These are phyloP conservation scores for Sporisorium reilianum DNA, from an alignment of 1,284 basidiomycete genomes.

Conservation along the genomic window DNA sequence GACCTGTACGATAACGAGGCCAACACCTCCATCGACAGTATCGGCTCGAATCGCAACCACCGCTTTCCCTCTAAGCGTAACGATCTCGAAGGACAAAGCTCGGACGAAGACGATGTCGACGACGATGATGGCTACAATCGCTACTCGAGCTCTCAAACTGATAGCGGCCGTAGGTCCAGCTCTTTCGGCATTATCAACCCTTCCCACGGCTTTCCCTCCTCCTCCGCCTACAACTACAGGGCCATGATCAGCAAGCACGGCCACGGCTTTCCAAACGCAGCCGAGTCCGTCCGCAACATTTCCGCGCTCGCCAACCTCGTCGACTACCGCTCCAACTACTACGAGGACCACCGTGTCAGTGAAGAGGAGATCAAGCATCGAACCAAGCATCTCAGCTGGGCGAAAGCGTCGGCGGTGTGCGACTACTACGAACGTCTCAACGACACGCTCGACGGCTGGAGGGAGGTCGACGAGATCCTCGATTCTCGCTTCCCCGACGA, in stretches of 20 bases:
- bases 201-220: conserved; percentile 35
- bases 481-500: conserved; percentile 66
- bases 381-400: conserved; percentile 34
- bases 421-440: conserved; percentile 64
- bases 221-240: conserved; percentile 38
- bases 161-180: conserved; percentile 28
- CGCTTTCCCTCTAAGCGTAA: neutral
- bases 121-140: conserved; percentile 21
- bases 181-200: conserved; percentile 35
- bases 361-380: conserved; percentile 55
- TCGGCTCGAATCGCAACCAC: neutral
- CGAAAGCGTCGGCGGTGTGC: conserved; percentile 46
- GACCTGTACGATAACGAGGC: conserved; percentile 2
- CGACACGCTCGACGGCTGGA: conserved; percentile 64
- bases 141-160: conserved; percentile 32
- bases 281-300: conserved; percentile 61
- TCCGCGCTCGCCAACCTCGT: conserved; percentile 60
- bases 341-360: conserved; percentile 53
- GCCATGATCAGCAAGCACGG: conserved; percentile 49
- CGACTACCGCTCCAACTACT: conserved; percentile 62
- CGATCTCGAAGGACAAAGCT: conserved; percentile 17
- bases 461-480: conserved; percentile 67
- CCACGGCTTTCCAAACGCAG: conserved; percentile 54
- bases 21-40: conserved; percentile 21
- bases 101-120: conserved; percentile 17